Evolutionary conservation across 2,329 filamentous ascomycete genomes (phyloP), one percentile per base, ranked within the genome.

Genomic region (Talaromyces sp.): DNA sequence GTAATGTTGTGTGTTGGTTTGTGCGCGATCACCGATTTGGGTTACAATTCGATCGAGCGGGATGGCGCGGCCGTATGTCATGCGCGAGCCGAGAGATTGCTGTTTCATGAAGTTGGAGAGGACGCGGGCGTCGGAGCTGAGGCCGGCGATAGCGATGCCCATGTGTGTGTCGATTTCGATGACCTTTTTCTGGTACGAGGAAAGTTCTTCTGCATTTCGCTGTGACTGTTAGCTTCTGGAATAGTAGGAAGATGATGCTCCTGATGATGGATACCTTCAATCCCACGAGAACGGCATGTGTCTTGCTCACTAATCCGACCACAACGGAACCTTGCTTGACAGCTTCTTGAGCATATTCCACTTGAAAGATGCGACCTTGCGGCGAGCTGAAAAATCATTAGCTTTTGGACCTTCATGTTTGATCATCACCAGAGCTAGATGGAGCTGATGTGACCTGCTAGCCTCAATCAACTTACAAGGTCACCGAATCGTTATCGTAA

Each of bases 61-160:
- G 77, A 99, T 95, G 71, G 93, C 89, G 71, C 95, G 93, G 81
- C 92, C 94, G 84, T 97, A 98, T 65, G 93, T 97, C 73, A 99
- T 89, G 79, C 94, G 93, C 74, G 95, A 94, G 74, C 92, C 91
- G 74, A 99, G 92, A 69, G 92, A 96, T 83, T 98, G 95, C 83
- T 97, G 93, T 85, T 97, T 98, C 94, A 99, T 98, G 85, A 97
- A 99, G 87, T 99, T 99, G 85, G 93, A 97, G 73, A 99, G 93
- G 73, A 99, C 95, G 75, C 95, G 95, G 77, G 94, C 95, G 81
- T 99, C 95, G 66, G 94, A 97, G 71, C 95, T 95, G 68, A 99
- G 91, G 73, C 95, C 95, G 71, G 95, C 95, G 74, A 99, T 96
- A 74, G 94, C 93, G 74, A 99, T 89, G 71, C 93, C 95, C 73